Base-by-base conservation (phyloP, 768 basidiomycete genomes). In the Boletus edulis region DNA sequence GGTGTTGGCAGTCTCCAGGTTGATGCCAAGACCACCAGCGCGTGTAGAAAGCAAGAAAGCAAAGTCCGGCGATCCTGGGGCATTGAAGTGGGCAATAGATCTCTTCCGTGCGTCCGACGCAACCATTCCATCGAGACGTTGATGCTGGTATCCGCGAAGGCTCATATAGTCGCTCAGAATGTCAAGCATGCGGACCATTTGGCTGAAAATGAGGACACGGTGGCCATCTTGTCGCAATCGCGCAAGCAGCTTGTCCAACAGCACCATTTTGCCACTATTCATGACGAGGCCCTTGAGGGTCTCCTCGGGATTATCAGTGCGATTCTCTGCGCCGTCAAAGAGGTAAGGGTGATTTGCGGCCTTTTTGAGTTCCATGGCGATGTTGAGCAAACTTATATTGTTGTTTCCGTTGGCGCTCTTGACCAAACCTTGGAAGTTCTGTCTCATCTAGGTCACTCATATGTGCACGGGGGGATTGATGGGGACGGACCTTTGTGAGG, bases 351-450 rank as follows among this genome's bases (percentile, higher is more conserved):
- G 97, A 67, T 98, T 98, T 27, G 93, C 94, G 1, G 95, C 94
- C 72, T 99, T 98, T 79, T 98, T 98, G 47, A 98, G 78, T 70
- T 98, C 97, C 95, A 99, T 97, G 1, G 96, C 96, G 51, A 99
- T 96, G 69, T 99, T 99, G 68, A 99, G 83, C 67, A 99, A 75
- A 69, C 91, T 98, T 72, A 94, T 96, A 70, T 92, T 94, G 73
- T 85, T 85, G 67, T 89, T 88, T 46, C 87, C 92, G 64, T 89
- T 86, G 8, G 91, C 87, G 62, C 91, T 91, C 78, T 94, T 95
- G 60, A 91, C 81, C 43, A 99, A 78, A 18, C 89, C 97, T 64
- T 87, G 82, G 71, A 96, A 99, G 72, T 99, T 99, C 91, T 95
- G 61, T 46, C 22, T 24, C 54, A 8, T 20, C 56, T 4, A 55